phyloP scores from a whole-genome alignment of 2,329 filamentous ascomycete genomes.

The Albophoma yamanashiensis region DNA sequence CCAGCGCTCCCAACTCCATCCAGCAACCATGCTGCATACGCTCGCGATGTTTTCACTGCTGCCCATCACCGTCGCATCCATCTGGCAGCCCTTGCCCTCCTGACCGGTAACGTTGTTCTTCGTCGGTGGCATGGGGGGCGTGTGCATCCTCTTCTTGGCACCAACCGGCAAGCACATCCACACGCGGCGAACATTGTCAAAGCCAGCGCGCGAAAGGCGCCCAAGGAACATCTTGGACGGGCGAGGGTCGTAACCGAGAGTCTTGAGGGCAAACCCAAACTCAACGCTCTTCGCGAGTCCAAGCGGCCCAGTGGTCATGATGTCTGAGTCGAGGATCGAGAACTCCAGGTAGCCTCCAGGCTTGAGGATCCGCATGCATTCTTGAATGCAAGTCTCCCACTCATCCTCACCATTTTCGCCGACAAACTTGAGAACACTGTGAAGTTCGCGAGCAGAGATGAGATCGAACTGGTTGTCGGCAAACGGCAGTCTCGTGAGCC shows the following conservation, averaged over 20 bases:
- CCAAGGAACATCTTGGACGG: slow-evolving; percentile 74
- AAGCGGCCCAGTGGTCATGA: slow-evolving; percentile 72
- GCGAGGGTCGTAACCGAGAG: slow-evolving; percentile 76
- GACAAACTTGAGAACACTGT: slow-evolving; percentile 69
- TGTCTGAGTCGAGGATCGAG: slow-evolving; percentile 77
- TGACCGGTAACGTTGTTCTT: slow-evolving; percentile 26
- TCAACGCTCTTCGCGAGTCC: slow-evolving; percentile 80
- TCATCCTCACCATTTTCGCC: slow-evolving; percentile 65
- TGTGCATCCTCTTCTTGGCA: slow-evolving; percentile 21
- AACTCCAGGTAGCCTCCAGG: slow-evolving; percentile 91
- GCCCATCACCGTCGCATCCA: slow-evolving; percentile 54
- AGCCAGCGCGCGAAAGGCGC: slow-evolving; percentile 65
- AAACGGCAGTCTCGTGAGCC: slow-evolving; percentile 76
- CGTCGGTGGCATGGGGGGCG: slow-evolving; percentile 17
- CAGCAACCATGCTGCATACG: slow-evolving; percentile 71
- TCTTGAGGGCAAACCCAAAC: slow-evolving; percentile 83
- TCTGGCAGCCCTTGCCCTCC: slow-evolving; percentile 34
- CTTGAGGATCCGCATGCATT: slow-evolving; percentile 86
- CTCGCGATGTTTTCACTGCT: slow-evolving; percentile 62
- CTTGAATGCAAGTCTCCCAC: slow-evolving; percentile 73
- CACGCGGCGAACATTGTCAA: slow-evolving; percentile 68
- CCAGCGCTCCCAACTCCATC: slow-evolving; percentile 96
- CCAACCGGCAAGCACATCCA: slow-evolving; percentile 90
- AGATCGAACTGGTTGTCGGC: slow-evolving; percentile 80
- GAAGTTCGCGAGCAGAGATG: slow-evolving; percentile 78